Evolutionary conservation across 108 stramenopile species (phyloP).

Genomic region (Cyclotella sp.): DNA sequence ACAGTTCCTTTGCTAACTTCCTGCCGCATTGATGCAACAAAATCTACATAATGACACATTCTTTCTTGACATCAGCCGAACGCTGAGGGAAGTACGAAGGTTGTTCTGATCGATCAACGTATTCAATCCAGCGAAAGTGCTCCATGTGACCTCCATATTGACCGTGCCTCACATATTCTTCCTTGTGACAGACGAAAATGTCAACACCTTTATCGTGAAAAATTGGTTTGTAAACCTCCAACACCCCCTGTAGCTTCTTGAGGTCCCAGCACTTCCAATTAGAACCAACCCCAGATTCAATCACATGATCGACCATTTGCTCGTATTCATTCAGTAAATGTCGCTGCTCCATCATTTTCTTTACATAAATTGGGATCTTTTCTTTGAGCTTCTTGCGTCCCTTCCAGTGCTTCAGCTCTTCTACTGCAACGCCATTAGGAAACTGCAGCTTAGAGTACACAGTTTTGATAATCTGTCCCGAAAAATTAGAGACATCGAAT

Average conservation of each 20-base stretch:
- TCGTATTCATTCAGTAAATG: conserved; percentile 51
- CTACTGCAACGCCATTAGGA: conserved; percentile 63
- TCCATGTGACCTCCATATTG: conserved; percentile 60
- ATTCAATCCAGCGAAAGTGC: conserved; percentile 63
- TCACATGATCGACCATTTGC: conserved; percentile 38
- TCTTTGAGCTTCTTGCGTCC: conserved; percentile 54
- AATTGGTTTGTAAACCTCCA: conserved; percentile 42
- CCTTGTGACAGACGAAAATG: conserved; percentile 54
- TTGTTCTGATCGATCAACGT: conserved; percentile 57
- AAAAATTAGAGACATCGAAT: conserved; percentile 53
- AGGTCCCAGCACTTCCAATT: conserved; percentile 53
- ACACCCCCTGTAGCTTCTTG: conserved; percentile 48
- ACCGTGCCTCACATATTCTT: conserved; percentile 58
- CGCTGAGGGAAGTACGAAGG: conserved; percentile 60
- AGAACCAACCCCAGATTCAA: conserved; percentile 39
- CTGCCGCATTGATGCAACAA: too few relatives aligned
- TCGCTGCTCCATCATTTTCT: conserved; percentile 46
- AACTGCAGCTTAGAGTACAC: conserved; percentile 52
- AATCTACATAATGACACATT: conserved; percentile 15
- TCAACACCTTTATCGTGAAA: conserved; percentile 57
- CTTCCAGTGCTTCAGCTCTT: conserved; percentile 50
- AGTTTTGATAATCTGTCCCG: conserved; percentile 58
- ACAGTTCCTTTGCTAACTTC: background rate
- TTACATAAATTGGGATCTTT: conserved; percentile 50
- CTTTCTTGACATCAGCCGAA: conserved; percentile 39